Evolutionary conservation across 345 rosid species (phyloP).

Genomic region (Eucalyptus microcorys): DNA sequence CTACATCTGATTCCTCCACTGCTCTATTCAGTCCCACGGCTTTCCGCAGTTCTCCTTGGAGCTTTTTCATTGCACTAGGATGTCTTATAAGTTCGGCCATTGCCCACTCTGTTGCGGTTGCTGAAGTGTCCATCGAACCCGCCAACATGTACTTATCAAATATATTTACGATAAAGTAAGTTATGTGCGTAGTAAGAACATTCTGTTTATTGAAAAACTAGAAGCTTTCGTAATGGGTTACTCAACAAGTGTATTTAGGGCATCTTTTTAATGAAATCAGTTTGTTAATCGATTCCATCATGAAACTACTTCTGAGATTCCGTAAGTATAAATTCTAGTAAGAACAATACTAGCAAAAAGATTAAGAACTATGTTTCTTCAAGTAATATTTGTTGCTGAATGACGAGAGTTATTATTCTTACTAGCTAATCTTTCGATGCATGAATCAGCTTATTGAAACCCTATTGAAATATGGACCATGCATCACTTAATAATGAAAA

Average conservation of each 20-base stretch:
- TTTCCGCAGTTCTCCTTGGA: conserved; percentile 16
- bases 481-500: not conserved
- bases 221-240: no score
- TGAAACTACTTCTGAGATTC: no score
- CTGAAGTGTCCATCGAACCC: conserved; percentile 14
- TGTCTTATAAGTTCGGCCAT: conserved; percentile 17
- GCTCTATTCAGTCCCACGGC: conserved; percentile 17
- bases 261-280: no score
- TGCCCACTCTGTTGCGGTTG: conserved; percentile 15
- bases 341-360: no score
- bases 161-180: not conserved
- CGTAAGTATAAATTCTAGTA: no score
- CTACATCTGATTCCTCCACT: conserved; percentile 33
- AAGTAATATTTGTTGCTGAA: not conserved
- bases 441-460: not conserved
- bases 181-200: no score
- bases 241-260: not conserved
- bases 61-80: conserved; percentile 12
- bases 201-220: not conserved
- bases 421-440: not conserved
- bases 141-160: not conserved
- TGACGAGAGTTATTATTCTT: no score
- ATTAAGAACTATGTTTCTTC: no score
- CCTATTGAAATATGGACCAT: not conserved
- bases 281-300: no score